These are phyloP conservation scores for Nadsonia commutata DNA, from an alignment of 1,139 yeast genomes.

Conservation along the genomic window DNA sequence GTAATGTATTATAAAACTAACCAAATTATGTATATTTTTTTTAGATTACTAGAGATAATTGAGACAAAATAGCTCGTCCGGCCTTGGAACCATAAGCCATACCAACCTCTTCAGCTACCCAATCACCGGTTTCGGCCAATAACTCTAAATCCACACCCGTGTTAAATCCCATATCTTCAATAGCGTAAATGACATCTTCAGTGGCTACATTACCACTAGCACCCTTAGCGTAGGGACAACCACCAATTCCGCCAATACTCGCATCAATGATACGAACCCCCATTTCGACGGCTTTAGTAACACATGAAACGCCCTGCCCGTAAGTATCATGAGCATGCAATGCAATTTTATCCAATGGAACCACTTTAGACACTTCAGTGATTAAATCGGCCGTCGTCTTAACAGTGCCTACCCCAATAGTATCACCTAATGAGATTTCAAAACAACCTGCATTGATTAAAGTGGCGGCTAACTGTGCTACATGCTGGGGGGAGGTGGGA, in stretches of 20 bases:
- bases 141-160: constrained; percentile 21
- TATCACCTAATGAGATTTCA: constrained; percentile 25
- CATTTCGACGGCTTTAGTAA: constrained; percentile 20
- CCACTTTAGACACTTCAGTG: constrained; percentile 14
- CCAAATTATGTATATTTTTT: too few relatives aligned
- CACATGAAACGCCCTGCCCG: constrained; percentile 26
- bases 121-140: constrained; percentile 19
- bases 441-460: constrained; percentile 23
- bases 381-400: constrained; percentile 17
- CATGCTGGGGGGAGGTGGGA: constrained; percentile 19
- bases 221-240: constrained; percentile 27
- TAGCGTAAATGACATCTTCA: constrained; percentile 24
- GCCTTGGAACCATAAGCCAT: constrained; percentile 21
- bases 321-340: constrained; percentile 27
- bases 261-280: constrained; percentile 22
- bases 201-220: constrained; percentile 26
- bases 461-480: constrained; percentile 17
- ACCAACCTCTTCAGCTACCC: constrained; percentile 18
- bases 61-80: constrained; percentile 17
- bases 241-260: constrained; percentile 24
- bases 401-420: constrained; percentile 25
- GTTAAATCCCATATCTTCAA: constrained; percentile 22
- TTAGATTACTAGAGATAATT: not conserved
- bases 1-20: too few relatives aligned
- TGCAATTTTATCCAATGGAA: constrained; percentile 19